Base-by-base conservation (phyloP, 2,329 filamentous ascomycete genomes). In the Microcyclospora tardicrescens region DNA sequence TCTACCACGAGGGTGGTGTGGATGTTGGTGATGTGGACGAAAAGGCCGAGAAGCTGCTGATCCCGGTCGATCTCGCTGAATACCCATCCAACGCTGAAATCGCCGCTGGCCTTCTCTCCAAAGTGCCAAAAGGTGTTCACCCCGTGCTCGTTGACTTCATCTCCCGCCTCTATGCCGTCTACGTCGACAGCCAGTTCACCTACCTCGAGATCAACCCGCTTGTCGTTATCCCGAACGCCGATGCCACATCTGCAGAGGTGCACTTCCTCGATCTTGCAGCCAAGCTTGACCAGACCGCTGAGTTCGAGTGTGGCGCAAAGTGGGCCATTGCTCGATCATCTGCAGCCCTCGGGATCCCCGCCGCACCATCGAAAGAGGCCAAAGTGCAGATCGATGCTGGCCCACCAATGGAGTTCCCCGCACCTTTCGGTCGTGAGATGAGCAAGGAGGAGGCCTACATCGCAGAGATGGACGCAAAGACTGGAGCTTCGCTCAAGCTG, bases 121-220 rank as follows among this genome's bases (percentile, higher is more conserved):
- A 98, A 67, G 86, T 98, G 34, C 91, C 91, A 57, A 71, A 84
- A 69, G 89, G 89, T 62, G 75, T 98, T 37, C 91, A 98, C 77
- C 95, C 94, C 60, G 91, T 98, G 59, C 78, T 98, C 43, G 84
- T 98, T 47, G 91, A 98, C 75, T 98, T 98, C 76, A 98, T 98
- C 71, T 85, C 85, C 59, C 81, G 91, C 57, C 75, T 98, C 52
- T 98, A 98, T 63, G 91, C 89, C 56, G 91, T 98, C 69, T 98
- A 96, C 61, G 91, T 96, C 50, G 91, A 98, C 74, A 93, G 84
- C 78, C 91, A 98, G 69, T 98, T 98, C 77, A 96, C 91, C 60
- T 98, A 98, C 73, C 85, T 98, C 55, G 91, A 98, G 70, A 98
- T 98, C 75, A 98, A 98, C 79, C 91, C 91, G 54, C 73, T 98